Evolutionary conservation across 2,329 filamentous ascomycete genomes (phyloP), one percentile per base, ranked within the genome.

Genomic region (Penicillium decumbens): DNA sequence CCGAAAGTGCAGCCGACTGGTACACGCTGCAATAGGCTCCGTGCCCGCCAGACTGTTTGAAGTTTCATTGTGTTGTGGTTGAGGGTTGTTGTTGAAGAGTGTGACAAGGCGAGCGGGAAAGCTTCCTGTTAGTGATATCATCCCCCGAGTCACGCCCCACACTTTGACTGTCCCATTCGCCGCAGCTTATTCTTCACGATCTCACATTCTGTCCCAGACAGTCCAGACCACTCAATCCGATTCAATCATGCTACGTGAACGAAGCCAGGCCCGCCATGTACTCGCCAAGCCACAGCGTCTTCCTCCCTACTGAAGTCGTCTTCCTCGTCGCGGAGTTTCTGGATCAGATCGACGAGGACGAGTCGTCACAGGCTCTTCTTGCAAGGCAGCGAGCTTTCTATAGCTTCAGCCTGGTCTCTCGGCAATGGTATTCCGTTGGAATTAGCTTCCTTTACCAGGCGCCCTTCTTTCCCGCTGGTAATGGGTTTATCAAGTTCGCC

Each of bases 1-100:
- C 57, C 50, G 37, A 48, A 42, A 45, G 38, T 33, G 57, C 50
- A 55, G 51, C 57, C 29, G 55, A 59, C 15, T 46, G 60, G 29
- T n/a, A 57, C 48, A 39, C 59, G 58, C 41, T 65, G 63, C 4
- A 68, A 43, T 32, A 65, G 54, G 42, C 60, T 50, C 10, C 66
- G 45, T 30, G 67, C 62, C 40, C 59, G 62, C 50, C 51, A 59
- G 25, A 63, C 40, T 25, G 47, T 45, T 48, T 60, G 60, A 13
- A 58, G 49, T 46, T 61, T 59, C 65, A 69, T 70, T 39, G 18
- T 54, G 54, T 33, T 29, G 20, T 23, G 44, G 25, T 9, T 12
- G n/a, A 29, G 18, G 23, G 10, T 30, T 43, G 30, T 33, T 42
- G 8, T 28, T 23, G 32, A 40, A 40, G 20, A 23, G 20, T 23